phyloP scores from a whole-genome alignment of 2,329 filamentous ascomycete genomes.

The Fusarium algeriense region DNA sequence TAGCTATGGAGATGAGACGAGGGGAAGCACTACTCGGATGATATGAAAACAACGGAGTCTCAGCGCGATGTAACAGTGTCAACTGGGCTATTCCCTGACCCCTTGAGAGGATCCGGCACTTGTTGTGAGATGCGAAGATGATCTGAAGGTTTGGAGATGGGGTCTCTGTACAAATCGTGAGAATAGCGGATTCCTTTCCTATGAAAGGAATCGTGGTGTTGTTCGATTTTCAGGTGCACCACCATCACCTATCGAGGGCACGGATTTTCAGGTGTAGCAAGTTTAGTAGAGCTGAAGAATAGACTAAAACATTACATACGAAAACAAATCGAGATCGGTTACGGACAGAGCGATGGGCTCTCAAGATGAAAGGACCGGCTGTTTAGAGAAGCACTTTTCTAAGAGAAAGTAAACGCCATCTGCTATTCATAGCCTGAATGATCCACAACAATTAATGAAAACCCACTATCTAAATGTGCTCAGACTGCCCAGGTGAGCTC shows the following conservation, averaged over 20 bases:
- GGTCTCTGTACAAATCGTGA: conserved; percentile 5
- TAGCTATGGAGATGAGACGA: conserved; percentile 39
- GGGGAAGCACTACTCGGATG: conserved; percentile 28
- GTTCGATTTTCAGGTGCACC: conserved; percentile 26
- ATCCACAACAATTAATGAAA: conserved; percentile 27
- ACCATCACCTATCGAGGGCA: neutral
- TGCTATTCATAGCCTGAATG: conserved; percentile 32
- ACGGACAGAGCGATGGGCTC: conserved; percentile 6
- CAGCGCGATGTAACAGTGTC: conserved; percentile 40
- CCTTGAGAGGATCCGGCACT: conserved; percentile 40
- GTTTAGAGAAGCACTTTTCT: conserved; percentile 19
- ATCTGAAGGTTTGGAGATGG: conserved; percentile 16
- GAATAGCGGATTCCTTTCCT: neutral
- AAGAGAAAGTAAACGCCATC: conserved; percentile 15
- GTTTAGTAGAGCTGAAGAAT: conserved; percentile 8
- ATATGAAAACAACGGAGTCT: conserved; percentile 27
- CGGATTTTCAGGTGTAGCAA: conserved; percentile 10
- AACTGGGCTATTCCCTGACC: conserved; percentile 36
- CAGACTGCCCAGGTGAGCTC: conserved; percentile 25
- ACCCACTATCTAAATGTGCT: conserved; percentile 13
- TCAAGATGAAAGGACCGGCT: conserved; percentile 14
- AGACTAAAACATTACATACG: conserved; percentile 6
- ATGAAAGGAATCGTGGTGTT: conserved; percentile 16
- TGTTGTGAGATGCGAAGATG: conserved; percentile 24
- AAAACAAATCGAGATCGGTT: conserved; percentile 26